These are phyloP conservation scores for Annulohypoxylon maeteangense DNA, from an alignment of 495 filamentous ascomycete genomes.

Conservation along the genomic window DNA sequence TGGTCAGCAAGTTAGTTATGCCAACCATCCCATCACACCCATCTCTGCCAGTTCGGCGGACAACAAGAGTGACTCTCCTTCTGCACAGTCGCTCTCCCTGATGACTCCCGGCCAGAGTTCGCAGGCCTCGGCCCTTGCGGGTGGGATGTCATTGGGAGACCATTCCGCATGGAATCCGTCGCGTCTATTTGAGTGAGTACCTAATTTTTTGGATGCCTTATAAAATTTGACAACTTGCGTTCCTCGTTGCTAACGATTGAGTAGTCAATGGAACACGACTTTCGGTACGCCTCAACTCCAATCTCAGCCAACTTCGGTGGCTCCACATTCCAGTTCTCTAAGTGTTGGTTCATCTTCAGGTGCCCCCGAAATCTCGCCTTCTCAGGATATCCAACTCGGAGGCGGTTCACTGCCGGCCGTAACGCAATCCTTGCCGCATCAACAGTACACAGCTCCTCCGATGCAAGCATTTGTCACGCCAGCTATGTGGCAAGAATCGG, in stretches of 20 bases:
- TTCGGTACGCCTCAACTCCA: slow-evolving; percentile 75
- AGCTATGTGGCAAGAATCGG: slow-evolving; percentile 95
- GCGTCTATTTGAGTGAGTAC: slow-evolving; percentile 89
- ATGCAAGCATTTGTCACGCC: slow-evolving; percentile 81
- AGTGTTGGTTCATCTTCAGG: slow-evolving; percentile 56
- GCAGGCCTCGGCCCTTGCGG: slow-evolving; percentile 56
- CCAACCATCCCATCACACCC: slow-evolving; percentile 81
- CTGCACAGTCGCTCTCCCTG: slow-evolving; percentile 80
- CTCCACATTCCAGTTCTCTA: slow-evolving; percentile 55
- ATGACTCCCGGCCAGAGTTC: slow-evolving; percentile 68
- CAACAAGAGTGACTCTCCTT: slow-evolving; percentile 82
- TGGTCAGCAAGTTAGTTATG: slow-evolving; percentile 75
- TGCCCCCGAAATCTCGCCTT: slow-evolving; percentile 61
- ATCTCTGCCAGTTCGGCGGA: slow-evolving; percentile 80
- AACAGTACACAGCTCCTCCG: slow-evolving; percentile 65
- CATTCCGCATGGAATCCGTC: slow-evolving; percentile 88
- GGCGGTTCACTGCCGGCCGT: slow-evolving; percentile 63
- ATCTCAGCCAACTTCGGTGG: slow-evolving; percentile 52
- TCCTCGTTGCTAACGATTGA: slow-evolving; percentile 45
- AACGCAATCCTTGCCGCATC: slow-evolving; percentile 64
- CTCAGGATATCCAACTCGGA: slow-evolving; percentile 62
- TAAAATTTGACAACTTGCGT: neutral
- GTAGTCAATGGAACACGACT: slow-evolving; percentile 89
- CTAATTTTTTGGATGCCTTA: neutral
- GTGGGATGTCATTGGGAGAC: slow-evolving; percentile 70